Evolutionary conservation across 345 rosid species (phyloP).

Genomic region (Salix dunnii): DNA sequence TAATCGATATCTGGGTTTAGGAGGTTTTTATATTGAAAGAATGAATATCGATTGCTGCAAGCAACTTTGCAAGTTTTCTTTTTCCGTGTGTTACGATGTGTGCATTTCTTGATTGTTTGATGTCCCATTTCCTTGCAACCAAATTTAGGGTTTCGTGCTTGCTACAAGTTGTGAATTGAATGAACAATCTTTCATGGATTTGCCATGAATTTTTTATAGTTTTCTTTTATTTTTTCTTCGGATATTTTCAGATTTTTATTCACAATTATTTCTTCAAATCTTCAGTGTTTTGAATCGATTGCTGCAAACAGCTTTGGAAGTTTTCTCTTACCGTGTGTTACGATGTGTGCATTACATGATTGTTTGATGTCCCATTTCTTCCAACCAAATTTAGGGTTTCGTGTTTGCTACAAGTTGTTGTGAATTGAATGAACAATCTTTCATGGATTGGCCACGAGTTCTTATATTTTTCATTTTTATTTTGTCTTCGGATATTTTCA

Average conservation of each 20-base stretch:
- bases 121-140: neutral
- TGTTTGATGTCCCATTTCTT: neutral
- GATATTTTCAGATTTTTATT: neutral
- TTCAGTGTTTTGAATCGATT: neutral
- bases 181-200: neutral
- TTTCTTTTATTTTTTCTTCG: neutral
- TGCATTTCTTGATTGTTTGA: neutral
- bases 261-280: neutral
- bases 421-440: neutral
- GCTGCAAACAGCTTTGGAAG: neutral
- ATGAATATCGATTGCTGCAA: neutral
- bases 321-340: neutral
- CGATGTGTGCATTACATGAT: neutral
- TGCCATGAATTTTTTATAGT: neutral
- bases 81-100: neutral
- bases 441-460: neutral
- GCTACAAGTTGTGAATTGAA: neutral
- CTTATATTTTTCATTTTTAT: neutral
- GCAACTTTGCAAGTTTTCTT: neutral
- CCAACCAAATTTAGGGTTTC: neutral
- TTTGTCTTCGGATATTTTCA: neutral
- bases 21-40: neutral
- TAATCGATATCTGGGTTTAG: neutral
- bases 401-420: neutral
- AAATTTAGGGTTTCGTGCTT: neutral